Base-by-base conservation (phyloP, 1,284 basidiomycete species). In the Moesziomyces globuligerus region DNA sequence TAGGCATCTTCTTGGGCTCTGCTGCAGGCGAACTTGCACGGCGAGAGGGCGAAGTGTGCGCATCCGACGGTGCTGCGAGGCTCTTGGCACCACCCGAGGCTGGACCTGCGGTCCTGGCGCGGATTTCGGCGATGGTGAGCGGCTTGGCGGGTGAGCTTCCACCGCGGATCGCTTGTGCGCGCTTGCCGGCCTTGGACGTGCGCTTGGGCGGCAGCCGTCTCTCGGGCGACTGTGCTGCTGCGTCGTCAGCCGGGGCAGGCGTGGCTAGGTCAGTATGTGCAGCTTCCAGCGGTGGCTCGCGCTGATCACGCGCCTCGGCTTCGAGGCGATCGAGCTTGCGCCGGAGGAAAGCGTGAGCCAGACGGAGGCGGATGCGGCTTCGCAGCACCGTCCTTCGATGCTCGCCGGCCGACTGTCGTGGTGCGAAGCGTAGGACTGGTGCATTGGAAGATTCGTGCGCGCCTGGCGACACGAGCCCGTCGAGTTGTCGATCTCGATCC, bases 41-140 rank as follows among this genome's bases (percentile, higher is more conserved):
- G 29, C 29, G 29, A 15, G 13, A 15, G 13, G 29, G 29, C 29
- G 29, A 32, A 11, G 29, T 15, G 13, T 32, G 29, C 29, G 29
- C 9, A 11, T 32, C 13, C 29, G 13, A 32, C 29, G 29, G 10
- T 1, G 13, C 21, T 26, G 34, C n/a, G n/a, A 23, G 24, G 10
- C n/a, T 32, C 10, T 24, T n/a, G 13, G 47, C 25, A 18, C 37
- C 40, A 15, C 41, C 52, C 17, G 42, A 26, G 15, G 54, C 44
- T 23, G 45, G 50, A 37, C 50, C 61, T 23, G 55, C 48, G 28
- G 62, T 51, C 24, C 43, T 66, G 3, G 62, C 50, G 24, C 55
- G 55, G 24, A 66, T 59, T 36, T 59, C 62, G 1, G 62, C 62
- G 39, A 66, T 66, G 18, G 62, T 66, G 43, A 66, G 55, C 18